Base-by-base conservation (phyloP, 2,329 filamentous ascomycete species). In the Talaromyces albobiverticillius region DNA sequence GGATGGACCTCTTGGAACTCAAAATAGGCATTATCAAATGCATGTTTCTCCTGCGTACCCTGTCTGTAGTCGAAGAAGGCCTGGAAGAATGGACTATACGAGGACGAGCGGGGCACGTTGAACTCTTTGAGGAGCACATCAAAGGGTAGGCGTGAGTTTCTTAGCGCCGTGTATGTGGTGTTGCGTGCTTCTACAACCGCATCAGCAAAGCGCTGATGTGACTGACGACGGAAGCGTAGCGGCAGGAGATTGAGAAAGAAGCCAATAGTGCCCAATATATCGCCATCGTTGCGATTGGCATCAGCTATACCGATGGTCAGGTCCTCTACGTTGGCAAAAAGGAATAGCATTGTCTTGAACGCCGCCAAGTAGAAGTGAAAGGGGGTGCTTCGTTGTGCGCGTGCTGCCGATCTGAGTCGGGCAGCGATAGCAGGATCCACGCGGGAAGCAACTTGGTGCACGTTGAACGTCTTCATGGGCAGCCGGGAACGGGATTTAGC, bases 161-260 rank as follows among this genome's bases (percentile, higher is more conserved):
- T 58, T 0, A 82, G 63, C 0, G 76, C 79, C 0, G 45, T 51
- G 20, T 75, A 68, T 18, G 63, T 57, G 53, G 62, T 61, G 0
- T 61, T 49, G 1, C 66, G 58, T 1, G 59, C 53, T 18, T 63
- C 54, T 23, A 60, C 58, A 3, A 77, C 54, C 2, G 60, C 58
- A 4, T 72, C 64, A 0, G 53, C 58, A 53, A 76, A 75, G 0
- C 62, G 60, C 10, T 68, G 56, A 26, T 43, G 31, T 22, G 46
- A 14, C 25, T 59, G n/a, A 22, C 58, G 42, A 1, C 60, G 29
- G 54, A 81, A 74, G 1, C 68, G 66, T 1, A 82, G 45, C 2
- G 80, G 71, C 0, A 83, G 63, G 0, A 82, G 60, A 54, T 83
- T 82, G 2, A 82, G 55, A 38, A 77, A 76, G 40, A 73, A 62